Base-by-base conservation (phyloP, 192 early-diverging fungal species). In the Coemansia sp. region DNA sequence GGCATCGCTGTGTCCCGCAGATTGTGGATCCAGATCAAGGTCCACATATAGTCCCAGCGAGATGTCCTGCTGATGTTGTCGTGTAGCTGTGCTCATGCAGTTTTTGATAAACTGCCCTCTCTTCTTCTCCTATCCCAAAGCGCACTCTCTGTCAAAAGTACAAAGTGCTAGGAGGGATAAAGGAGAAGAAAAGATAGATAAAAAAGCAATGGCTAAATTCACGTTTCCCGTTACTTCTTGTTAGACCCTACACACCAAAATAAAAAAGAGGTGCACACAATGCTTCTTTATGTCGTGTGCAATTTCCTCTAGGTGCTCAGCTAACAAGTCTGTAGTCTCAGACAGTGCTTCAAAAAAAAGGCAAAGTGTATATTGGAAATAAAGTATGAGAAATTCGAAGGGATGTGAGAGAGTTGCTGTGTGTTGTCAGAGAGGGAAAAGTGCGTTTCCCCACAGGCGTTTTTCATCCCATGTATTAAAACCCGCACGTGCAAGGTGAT, bases 251-350 rank as follows among this genome's bases (percentile, higher is more conserved):
- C 51, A 25, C 24, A 22, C 49, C 49, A 24, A n/a, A 21, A 7
- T 2, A 25, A 9, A 25, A 7, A 19, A 8, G 47, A 16, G 21
- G 38, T 23, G 12, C 14, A 14, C 18, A 30, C 6, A 49, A 49
- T 32, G 12, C 19, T 26, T n/a, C 2, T 25, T 24, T 50, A 9
- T 38, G 34, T 38, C 10, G 34, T 22, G 19, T 52, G 1, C 5
- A 3, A 38, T 4, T 38, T 38, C 34, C 34, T 9, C 10, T 38
- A 12, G 34, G 34, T 9, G 25, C 9, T 60, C 60, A 53, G 60
- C 50, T 53, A 54, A 55, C 64, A 65, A 56, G 64, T 50, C 21
- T 65, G 47, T 44, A 50, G 63, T 38, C 10, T 38, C 10, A 38
- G 10, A 12, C 34, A 9, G 34, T 38, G 1, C 34, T 9, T 12